Evolutionary conservation across 2,329 filamentous ascomycete genomes (phyloP).

Genomic region (Drechslerella coelobrocha): DNA sequence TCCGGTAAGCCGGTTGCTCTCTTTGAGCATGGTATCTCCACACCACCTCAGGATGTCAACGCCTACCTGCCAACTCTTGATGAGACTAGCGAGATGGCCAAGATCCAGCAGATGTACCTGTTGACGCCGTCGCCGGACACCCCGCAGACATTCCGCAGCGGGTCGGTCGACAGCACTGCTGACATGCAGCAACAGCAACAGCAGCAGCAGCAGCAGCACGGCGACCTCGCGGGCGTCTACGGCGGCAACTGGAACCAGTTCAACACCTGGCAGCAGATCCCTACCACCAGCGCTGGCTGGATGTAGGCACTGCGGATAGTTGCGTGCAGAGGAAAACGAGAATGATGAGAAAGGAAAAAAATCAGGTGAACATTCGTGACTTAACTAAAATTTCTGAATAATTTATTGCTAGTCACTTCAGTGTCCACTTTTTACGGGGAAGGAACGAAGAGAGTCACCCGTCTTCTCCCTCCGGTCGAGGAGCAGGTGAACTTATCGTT

Average conservation of each 20-base stretch:
- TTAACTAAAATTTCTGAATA: constrained; percentile 48
- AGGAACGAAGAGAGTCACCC: constrained; percentile 12
- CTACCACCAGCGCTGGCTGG: constrained; percentile 36
- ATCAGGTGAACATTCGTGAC: constrained; percentile 49
- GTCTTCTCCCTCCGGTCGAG: constrained; percentile 42
- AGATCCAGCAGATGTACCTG: constrained; percentile 49
- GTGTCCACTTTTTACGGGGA: constrained; percentile 37
- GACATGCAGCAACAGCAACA: constrained; percentile 38
- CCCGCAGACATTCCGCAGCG: constrained; percentile 47
- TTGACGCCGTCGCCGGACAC: constrained; percentile 46
- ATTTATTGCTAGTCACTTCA: constrained; percentile 52
- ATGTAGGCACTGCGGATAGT: constrained; percentile 35
- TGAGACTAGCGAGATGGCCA: constrained; percentile 46
- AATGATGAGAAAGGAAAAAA: constrained; percentile 10
- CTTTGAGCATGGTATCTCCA: constrained; percentile 49
- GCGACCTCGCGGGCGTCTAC: constrained; percentile 44
- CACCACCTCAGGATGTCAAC: constrained; percentile 47
- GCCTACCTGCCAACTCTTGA: constrained; percentile 45
- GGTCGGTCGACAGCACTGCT: constrained; percentile 47
- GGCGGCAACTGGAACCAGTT: constrained; percentile 47
- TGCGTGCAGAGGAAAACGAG: constrained; percentile 29
- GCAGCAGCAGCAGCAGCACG: constrained; percentile 14
- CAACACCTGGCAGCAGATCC: constrained; percentile 46
- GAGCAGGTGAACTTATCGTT: constrained; percentile 41
- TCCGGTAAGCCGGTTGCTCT: constrained; percentile 30